These are phyloP conservation scores for Cordyceps sp. DNA, from an alignment of 2,329 filamentous ascomycete species.

Conservation along the genomic window DNA sequence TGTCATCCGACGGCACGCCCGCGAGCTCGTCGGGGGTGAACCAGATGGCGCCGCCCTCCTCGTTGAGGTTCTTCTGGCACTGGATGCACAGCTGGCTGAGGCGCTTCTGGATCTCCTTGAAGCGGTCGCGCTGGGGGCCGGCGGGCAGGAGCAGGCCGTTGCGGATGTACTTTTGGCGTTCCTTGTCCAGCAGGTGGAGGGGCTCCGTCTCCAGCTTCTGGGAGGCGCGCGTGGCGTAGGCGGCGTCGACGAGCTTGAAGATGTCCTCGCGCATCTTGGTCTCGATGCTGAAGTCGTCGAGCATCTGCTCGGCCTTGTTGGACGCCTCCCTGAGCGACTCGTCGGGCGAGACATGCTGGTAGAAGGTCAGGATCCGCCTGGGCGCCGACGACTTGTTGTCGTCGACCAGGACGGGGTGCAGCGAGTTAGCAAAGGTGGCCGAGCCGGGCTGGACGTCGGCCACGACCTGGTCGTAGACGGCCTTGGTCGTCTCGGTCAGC, in stretches of 20 bases:
- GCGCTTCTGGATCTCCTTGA: constrained; percentile 76
- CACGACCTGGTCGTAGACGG: constrained; percentile 50
- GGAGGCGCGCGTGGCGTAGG: constrained; percentile 34
- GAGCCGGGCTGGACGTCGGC: constrained; percentile 36
- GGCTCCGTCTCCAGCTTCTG: constrained; percentile 52
- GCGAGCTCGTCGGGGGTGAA: constrained; percentile 57
- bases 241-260: constrained; percentile 47
- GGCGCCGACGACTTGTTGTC: constrained; percentile 48
- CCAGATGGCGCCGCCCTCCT: constrained; percentile 70
- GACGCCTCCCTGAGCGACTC: constrained; percentile 56
- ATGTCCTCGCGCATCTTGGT: constrained; percentile 69
- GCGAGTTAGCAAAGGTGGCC: constrained; percentile 36
- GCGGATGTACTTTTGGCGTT: constrained; percentile 59
- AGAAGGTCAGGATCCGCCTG: constrained; percentile 57
- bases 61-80: constrained; percentile 68
- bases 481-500: constrained; percentile 45
- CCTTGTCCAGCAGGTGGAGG: constrained; percentile 57
- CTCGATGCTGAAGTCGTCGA: constrained; percentile 66
- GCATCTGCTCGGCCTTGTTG: constrained; percentile 57
- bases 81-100: constrained; percentile 57
- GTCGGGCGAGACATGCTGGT: constrained; percentile 60
- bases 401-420: constrained; percentile 53
- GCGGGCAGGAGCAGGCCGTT: constrained; percentile 59
- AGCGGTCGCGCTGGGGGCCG: constrained; percentile 60
- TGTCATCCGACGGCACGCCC: constrained; percentile 56